Evolutionary conservation across 371 early-diverging fungal species (phyloP), one percentile per base, ranked within the genome.

Genomic region (Saksenaea vasiformis): DNA sequence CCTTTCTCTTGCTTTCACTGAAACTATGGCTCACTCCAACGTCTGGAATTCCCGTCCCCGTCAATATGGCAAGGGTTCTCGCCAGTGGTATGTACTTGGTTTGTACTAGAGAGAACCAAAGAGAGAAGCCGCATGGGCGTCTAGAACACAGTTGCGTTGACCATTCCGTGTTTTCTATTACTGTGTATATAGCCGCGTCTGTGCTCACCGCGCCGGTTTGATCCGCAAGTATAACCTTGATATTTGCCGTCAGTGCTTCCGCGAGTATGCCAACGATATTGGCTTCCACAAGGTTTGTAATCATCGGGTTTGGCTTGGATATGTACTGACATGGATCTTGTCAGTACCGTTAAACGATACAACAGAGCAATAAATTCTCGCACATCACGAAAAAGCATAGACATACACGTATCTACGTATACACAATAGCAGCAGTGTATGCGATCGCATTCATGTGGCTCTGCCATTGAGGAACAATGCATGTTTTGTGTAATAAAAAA

Each of bases 231-330:
- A 98, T 90, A 90, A 88, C 66, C 86, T 99, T 65, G 91, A 96
- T 88, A 85, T 99, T 69, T 99, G 99, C 93, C 94, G 99, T 88
- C 97, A 98, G 88, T 99, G 99, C 90, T 98, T 99, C 93, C 97
- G 98, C 80, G 96, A 98, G 86, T 92, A 98, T 86, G 87, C 98
- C 77, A 82, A 82, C 65, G 96, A 95, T 80, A 98, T 99, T 85
- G 99, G 99, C 70, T 99, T 99, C 90, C 83, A 85, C 84, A 97
- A 97, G 94, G 90, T 63, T 47, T 47, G 51, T 47, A 22, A 47
- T 22, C 5, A 14, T 41, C 14, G 1, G 5, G 19, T 17, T 4
- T 41, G 43, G 5, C 43, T 17, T 8, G 22, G 24, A n/a, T 10
- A 19, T 8, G 44, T 47, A 17, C 51, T n/a, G 11, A n/a, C 27